Base-by-base conservation (phyloP, 2,329 filamentous ascomycete species). In the Xylaria sp. region DNA sequence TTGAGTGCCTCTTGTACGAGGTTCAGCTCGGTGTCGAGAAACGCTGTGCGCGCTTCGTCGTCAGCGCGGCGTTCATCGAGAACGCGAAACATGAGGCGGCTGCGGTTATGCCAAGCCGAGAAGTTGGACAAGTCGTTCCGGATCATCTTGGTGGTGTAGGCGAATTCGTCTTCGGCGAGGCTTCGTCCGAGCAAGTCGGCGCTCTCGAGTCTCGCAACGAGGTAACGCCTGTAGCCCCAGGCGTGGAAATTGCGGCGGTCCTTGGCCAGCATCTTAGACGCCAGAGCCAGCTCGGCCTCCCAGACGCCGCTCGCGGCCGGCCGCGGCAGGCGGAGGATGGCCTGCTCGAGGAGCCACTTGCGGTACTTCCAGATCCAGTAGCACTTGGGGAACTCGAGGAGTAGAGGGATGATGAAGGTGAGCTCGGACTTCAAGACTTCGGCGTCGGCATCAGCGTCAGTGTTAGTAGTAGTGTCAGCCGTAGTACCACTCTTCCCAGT, bases 351-450 rank as follows among this genome's bases (percentile, higher is more conserved):
- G 2, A 95, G 84, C 94, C 96, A 99, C 54, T 91, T 82, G 32
- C 96, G 91, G 81, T 98, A 95, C 75, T 97, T 97, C 96, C 96
- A 99, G 76, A 99, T 95, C 95, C 96, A 98, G 83, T 99, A 99
- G 85, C 96, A 98, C 80, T 99, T 99, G 6, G 96, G 96, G 73
- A 90, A 95, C 73, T 93, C 89, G 72, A 93, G 87, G 59, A 99
- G 87, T 23, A 99, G 86, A 0, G 93, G 93, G 48, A 98, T 88
- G 40, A 95, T 90, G 77, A 98, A 97, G 57, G 84, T 83, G 40
- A 99, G 85, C 78, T 99, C 96, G 64, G 87, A 84, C 55, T 88
- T 86, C 69, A 98, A 86, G 37, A 91, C 78, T 2, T 88, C 82
- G 50, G 83, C 70, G 60, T 84, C 76, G 18, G 68, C 54, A 2